Base-by-base conservation (phyloP, 148 eudicot species). In the Oxyria digyna region DNA sequence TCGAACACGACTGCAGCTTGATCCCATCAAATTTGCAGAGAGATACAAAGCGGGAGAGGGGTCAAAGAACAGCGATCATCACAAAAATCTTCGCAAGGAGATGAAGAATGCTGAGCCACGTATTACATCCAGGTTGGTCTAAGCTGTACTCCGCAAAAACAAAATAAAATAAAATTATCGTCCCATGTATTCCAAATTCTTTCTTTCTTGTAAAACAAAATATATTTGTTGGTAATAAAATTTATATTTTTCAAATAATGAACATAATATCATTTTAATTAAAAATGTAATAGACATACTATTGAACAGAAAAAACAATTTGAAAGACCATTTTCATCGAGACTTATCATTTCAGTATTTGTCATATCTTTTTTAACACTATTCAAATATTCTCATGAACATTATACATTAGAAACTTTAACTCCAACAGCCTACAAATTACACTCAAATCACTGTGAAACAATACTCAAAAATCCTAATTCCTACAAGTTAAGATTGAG, bases 1-100 rank as follows among this genome's bases (percentile, higher is more conserved):
- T 26, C 37, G n/a, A 29, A 14, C 64, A 8, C 64, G 64, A 29
- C 64, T 57, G 35, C 64, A 57, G 27, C 35, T 57, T 18, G 37
- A 29, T 57, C 64, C 64, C 64, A 57, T 57, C 37, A 57, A 57
- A 57, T 10, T 27, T 5, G 64, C 64, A 29, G 35, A 57, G 64
- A 54, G 14, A 54, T 24, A 12, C 13, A 24, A 27, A 9, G n/a
- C 11, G 37, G 13, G 18, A 27, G 13, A 29, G 64, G 14, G 15
- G 32, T 57, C 64, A 35, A 57, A 57, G 35, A 8, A 27, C 64
- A 29, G 14, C 26, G 27, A 57, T 15, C 64, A 57, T n/a, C 38
- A 57, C 13, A 3, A 26, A 3, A n/a, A 14, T 26, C 7, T 21
- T 14, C 26, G 35, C 26, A 27, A 27, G 37, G 64, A 29, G 64